Percentiles rank a stretch among this genome's conserved stretches.
These are phyloP conservation scores for Tolypocladium tundrense DNA, from an alignment of 2,329 filamentous ascomycete genomes.

Conservation along the genomic window DNA sequence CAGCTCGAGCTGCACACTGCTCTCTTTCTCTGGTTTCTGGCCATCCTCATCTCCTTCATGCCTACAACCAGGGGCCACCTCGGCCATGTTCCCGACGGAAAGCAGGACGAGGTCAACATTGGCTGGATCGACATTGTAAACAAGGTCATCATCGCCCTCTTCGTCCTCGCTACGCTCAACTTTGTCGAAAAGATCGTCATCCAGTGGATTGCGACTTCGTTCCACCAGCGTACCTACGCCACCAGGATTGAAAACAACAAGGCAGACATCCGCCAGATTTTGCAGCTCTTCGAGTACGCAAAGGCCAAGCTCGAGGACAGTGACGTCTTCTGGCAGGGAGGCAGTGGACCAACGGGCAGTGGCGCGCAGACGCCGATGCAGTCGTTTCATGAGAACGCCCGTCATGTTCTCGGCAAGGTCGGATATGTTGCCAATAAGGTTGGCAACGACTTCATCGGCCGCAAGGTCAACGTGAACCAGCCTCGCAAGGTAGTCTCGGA, in stretches of 20 bases:
- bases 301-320: constrained; percentile 58
- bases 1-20: constrained; percentile 78
- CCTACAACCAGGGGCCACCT: constrained; percentile 63
- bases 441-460: constrained; percentile 85
- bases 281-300: constrained; percentile 55
- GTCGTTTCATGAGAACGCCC: constrained; percentile 63
- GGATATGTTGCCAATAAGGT: constrained; percentile 78
- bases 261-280: constrained; percentile 61
- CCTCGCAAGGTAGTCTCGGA: constrained; percentile 77
- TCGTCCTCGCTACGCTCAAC: constrained; percentile 71
- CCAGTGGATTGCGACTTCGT: constrained; percentile 87
- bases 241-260: constrained; percentile 89
- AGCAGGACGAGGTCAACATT: constrained; percentile 35
- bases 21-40: constrained; percentile 86
- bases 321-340: constrained; percentile 37
- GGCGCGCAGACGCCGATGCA: constrained; percentile 66
- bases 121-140: constrained; percentile 70
- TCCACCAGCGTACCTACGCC: constrained; percentile 83
- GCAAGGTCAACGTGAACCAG: constrained; percentile 59
- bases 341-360: constrained; percentile 29
- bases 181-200: constrained; percentile 88
- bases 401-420: constrained; percentile 66
- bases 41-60: constrained; percentile 74
- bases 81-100: constrained; percentile 16
- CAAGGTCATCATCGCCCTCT: constrained; percentile 78